Evolutionary conservation across 116 monocot species (phyloP).

Genomic region (Phalaenopsis hybrid): DNA sequence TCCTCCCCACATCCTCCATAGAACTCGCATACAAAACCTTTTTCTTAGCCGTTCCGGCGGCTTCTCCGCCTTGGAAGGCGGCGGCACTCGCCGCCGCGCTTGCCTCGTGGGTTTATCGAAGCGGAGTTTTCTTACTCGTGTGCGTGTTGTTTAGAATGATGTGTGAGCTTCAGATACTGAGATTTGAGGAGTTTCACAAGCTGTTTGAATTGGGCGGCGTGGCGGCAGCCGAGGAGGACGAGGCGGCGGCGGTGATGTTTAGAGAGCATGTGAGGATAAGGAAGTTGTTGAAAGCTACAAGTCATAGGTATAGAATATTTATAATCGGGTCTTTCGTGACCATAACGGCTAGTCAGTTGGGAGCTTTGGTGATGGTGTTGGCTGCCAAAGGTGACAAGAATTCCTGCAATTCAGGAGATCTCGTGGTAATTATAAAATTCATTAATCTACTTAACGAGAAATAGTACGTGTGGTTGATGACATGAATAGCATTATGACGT

Average conservation of each 20-base stretch:
- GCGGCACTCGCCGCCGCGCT: no score
- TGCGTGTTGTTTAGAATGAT: slow-evolving; percentile 60
- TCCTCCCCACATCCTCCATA: no score
- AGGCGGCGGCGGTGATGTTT: slow-evolving; percentile 17
- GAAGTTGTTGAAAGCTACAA: slow-evolving; percentile 33
- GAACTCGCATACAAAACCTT: no score
- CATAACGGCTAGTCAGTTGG: slow-evolving; percentile 55
- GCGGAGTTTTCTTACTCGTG: slow-evolving; percentile 47
- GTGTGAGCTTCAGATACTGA: slow-evolving; percentile 64
- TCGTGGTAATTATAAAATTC: slow-evolving; percentile 27
- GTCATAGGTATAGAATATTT: slow-evolving; percentile 50
- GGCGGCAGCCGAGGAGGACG: background rate
- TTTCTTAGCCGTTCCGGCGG: no score
- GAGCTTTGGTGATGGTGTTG: slow-evolving; percentile 30
- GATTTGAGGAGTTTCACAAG: slow-evolving; percentile 49
- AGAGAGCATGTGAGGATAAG: slow-evolving; percentile 51
- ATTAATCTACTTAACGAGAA: no score
- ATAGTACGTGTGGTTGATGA: no score
- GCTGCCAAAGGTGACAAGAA: slow-evolving; percentile 26
- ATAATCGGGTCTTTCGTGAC: slow-evolving; percentile 43
- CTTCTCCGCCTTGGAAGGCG: no score
- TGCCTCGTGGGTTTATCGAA: slow-evolving; percentile 53
- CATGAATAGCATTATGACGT: no score
- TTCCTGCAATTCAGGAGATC: slow-evolving; percentile 52
- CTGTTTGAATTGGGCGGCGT: slow-evolving; percentile 25